These are phyloP conservation scores for Diaporthe sp. DNA, from an alignment of 2,329 filamentous ascomycete species.

Conservation along the genomic window DNA sequence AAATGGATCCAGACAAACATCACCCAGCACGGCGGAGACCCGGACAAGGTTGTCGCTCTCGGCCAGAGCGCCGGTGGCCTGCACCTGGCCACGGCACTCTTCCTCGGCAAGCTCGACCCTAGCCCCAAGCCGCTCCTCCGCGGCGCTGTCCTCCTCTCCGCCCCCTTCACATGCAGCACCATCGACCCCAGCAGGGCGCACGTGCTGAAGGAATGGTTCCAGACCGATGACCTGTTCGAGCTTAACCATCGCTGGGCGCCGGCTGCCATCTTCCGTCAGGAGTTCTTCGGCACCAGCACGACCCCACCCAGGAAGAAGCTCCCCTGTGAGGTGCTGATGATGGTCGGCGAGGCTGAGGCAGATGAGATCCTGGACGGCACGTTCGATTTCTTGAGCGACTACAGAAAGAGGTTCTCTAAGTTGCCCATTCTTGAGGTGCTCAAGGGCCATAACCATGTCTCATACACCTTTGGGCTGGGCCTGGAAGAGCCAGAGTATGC, in stretches of 20 bases:
- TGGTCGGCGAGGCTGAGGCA: constrained; percentile 42
- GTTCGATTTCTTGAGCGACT: constrained; percentile 42
- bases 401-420: constrained; percentile 39
- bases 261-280: constrained; percentile 36
- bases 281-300: constrained; percentile 25
- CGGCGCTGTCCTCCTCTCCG: constrained; percentile 42
- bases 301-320: constrained; percentile 8
- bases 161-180: constrained; percentile 27
- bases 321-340: constrained; percentile 37
- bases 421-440: constrained; percentile 44
- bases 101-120: constrained; percentile 40
- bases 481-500: constrained; percentile 40
- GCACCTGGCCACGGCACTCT: constrained; percentile 41
- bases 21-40: constrained; percentile 43
- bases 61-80: constrained; percentile 44
- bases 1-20: constrained; percentile 44
- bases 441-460: constrained; percentile 44
- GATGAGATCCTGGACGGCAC: constrained; percentile 44
- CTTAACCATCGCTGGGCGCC: constrained; percentile 33
- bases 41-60: constrained; percentile 38
- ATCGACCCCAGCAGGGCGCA: background rate
- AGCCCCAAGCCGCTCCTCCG: constrained; percentile 27
- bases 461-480: constrained; percentile 43
- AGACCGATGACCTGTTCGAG: constrained; percentile 26
- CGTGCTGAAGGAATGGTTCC: constrained; percentile 35